Conservation (phyloP, 176 grass and related monocot species). For the Elymus sibiricus region DNA sequence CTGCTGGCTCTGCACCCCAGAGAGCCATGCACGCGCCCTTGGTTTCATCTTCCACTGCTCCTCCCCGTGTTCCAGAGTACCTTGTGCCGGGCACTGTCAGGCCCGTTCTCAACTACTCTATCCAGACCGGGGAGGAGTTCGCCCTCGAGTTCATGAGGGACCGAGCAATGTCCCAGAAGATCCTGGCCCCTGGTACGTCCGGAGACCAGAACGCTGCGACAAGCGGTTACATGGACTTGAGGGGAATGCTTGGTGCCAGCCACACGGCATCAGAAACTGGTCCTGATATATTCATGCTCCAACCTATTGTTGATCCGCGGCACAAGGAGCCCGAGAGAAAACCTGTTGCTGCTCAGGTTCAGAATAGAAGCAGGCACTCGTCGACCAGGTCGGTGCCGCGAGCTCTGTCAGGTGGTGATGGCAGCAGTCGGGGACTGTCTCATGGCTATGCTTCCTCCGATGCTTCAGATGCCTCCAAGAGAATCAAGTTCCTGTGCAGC, state of each 20-base stretch:
- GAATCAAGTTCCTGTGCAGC: slow-evolving; percentile 87
- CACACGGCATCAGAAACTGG: slow-evolving; percentile 42
- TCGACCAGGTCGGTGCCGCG: slow-evolving; percentile 55
- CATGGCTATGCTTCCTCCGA: slow-evolving; percentile 67
- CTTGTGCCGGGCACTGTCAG: slow-evolving; percentile 24
- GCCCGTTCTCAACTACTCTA: slow-evolving; percentile 95
- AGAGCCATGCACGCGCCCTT: slow-evolving; percentile 30
- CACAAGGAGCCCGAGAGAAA: slow-evolving; percentile 42
- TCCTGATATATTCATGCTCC: slow-evolving; percentile 48
- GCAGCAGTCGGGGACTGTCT: slow-evolving; percentile 43
- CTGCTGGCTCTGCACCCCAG: slow-evolving; percentile 28
- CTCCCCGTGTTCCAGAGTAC: slow-evolving; percentile 40
- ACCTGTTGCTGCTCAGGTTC: slow-evolving; percentile 38
- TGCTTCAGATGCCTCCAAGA: slow-evolving; percentile 62
- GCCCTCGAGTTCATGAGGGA: slow-evolving; percentile 95
- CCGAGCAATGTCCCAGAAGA: slow-evolving; percentile 69
- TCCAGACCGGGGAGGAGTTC: slow-evolving; percentile 97
- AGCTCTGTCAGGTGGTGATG: slow-evolving; percentile 40
- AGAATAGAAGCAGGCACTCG: slow-evolving; percentile 53
- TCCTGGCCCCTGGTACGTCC: slow-evolving; percentile 37
- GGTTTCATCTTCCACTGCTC: slow-evolving; percentile 28
- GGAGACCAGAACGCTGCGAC: slow-evolving; percentile 43
- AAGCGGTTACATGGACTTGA: slow-evolving; percentile 46
- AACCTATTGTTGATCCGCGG: slow-evolving; percentile 31
- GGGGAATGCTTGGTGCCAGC: slow-evolving; percentile 31